These are phyloP conservation scores for Lanzia echinophila DNA, from an alignment of 2,329 filamentous ascomycete species.

Conservation along the genomic window DNA sequence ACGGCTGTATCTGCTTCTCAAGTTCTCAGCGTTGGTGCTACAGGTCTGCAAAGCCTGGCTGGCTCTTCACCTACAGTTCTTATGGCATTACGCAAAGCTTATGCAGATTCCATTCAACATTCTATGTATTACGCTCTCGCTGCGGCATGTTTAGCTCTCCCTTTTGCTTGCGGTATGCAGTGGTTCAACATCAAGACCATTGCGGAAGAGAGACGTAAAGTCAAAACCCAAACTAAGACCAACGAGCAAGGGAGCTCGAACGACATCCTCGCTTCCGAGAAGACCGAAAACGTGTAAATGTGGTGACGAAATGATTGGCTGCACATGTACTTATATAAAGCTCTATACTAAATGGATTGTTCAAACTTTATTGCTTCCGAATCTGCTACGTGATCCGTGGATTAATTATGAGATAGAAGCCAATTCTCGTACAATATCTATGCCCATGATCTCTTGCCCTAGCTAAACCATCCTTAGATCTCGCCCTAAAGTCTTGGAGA, in stretches of 20 bases:
- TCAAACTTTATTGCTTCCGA: background rate
- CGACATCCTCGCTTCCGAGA: background rate
- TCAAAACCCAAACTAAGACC: background rate
- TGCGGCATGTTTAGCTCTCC: background rate
- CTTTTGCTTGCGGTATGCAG: conserved; percentile 3
- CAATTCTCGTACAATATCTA: too few relatives aligned
- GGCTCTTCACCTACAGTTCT: background rate
- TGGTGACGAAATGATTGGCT: too few relatives aligned
- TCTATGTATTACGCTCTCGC: conserved; percentile 4
- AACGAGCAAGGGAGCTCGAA: background rate
- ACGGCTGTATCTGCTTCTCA: background rate
- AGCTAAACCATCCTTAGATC: background rate
- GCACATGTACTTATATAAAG: background rate
- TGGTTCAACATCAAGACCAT: conserved; percentile 5
- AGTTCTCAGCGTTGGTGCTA: background rate
- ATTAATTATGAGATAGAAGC: too few relatives aligned
- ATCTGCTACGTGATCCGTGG: too few relatives aligned
- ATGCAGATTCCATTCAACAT: background rate
- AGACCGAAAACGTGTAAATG: background rate
- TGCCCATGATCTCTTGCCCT: background rate
- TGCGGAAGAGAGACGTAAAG: background rate
- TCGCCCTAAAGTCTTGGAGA: background rate
- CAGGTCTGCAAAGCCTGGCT: background rate
- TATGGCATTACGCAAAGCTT: background rate
- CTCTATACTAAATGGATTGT: background rate